Percentiles rank a stretch among this genome's conserved stretches.
phyloP scores from a whole-genome alignment of 495 filamentous ascomycete species.

The Penicillium canariense region DNA sequence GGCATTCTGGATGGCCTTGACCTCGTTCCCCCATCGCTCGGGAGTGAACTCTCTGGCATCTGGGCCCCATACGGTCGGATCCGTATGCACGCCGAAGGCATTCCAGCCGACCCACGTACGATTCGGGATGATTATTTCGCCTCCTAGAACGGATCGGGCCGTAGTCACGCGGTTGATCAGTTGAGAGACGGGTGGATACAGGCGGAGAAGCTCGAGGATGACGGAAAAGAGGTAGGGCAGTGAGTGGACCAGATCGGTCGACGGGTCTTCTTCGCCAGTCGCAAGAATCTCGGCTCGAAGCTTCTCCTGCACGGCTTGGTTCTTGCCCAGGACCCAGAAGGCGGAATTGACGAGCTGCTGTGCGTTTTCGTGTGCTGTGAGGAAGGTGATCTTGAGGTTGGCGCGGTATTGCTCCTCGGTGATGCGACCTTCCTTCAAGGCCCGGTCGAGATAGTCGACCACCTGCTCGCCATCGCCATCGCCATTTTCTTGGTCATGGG shows the following conservation, averaged over 20 bases:
- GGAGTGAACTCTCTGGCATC: slow-evolving; percentile 32
- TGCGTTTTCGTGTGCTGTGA: slow-evolving; percentile 36
- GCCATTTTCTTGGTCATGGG: background rate
- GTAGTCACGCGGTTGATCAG: slow-evolving; percentile 33
- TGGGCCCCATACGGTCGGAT: slow-evolving; percentile 28
- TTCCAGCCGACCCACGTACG: slow-evolving; percentile 40
- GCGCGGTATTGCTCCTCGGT: slow-evolving; percentile 32
- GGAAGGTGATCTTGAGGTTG: slow-evolving; percentile 35
- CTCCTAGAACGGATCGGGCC: slow-evolving; percentile 18
- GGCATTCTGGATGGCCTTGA: slow-evolving; percentile 28
- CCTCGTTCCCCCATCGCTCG: slow-evolving; percentile 35
- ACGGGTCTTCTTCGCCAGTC: background rate
- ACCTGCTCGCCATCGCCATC: slow-evolving; percentile 14
- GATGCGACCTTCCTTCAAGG: slow-evolving; percentile 21
- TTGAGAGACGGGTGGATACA: slow-evolving; percentile 41
- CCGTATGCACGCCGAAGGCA: slow-evolving; percentile 33
- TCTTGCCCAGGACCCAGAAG: slow-evolving; percentile 31
- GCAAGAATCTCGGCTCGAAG: slow-evolving; percentile 28
- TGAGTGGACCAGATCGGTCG: slow-evolving; percentile 23
- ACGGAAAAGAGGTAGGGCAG: slow-evolving; percentile 37
- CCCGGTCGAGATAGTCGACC: slow-evolving; percentile 25
- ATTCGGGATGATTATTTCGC: slow-evolving; percentile 25
- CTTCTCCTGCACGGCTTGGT: slow-evolving; percentile 23
- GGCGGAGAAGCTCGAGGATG: slow-evolving; percentile 38
- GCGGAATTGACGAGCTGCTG: slow-evolving; percentile 33